A percentile compares a stretch with the other conserved stretches of the same genome.
phyloP scores from a whole-genome alignment of 2,329 filamentous ascomycete genomes.

The Penicillium griseofulvum region DNA sequence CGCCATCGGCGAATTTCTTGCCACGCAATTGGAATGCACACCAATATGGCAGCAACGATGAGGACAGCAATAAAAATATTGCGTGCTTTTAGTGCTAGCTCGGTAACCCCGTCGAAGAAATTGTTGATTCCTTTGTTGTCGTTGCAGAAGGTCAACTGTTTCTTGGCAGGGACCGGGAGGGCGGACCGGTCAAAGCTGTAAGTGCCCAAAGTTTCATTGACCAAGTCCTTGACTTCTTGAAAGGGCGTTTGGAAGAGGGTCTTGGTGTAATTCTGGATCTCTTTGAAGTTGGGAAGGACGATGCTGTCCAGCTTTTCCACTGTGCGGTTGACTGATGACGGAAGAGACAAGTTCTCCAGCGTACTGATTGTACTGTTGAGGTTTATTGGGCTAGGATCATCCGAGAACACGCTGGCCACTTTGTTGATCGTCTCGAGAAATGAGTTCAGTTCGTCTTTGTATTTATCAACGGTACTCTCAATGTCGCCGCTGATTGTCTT shows the following conservation, averaged over 20 bases:
- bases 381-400: conserved; percentile 58
- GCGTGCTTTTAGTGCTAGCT: conserved; percentile 65
- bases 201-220: conserved; percentile 67
- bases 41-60: conserved; percentile 66
- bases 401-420: conserved; percentile 51
- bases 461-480: conserved; percentile 38
- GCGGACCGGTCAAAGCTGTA: conserved; percentile 75
- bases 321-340: conserved; percentile 64
- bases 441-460: conserved; percentile 57
- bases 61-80: conserved; percentile 76
- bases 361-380: conserved; percentile 63
- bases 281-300: conserved; percentile 71
- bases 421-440: conserved; percentile 56
- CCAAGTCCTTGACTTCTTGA: conserved; percentile 68
- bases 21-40: conserved; percentile 75
- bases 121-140: conserved; percentile 75
- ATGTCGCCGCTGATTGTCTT: conserved; percentile 48
- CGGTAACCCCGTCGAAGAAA: conserved; percentile 74
- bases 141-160: conserved; percentile 82
- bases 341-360: conserved; percentile 68
- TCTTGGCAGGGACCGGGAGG: conserved; percentile 81
- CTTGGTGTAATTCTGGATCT: conserved; percentile 80
- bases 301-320: conserved; percentile 71
- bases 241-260: conserved; percentile 76
- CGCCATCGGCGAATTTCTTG: conserved; percentile 76